These are phyloP conservation scores for Acanthamoeba quina DNA, from an alignment of 208 protist genomes.

Conservation along the genomic window DNA sequence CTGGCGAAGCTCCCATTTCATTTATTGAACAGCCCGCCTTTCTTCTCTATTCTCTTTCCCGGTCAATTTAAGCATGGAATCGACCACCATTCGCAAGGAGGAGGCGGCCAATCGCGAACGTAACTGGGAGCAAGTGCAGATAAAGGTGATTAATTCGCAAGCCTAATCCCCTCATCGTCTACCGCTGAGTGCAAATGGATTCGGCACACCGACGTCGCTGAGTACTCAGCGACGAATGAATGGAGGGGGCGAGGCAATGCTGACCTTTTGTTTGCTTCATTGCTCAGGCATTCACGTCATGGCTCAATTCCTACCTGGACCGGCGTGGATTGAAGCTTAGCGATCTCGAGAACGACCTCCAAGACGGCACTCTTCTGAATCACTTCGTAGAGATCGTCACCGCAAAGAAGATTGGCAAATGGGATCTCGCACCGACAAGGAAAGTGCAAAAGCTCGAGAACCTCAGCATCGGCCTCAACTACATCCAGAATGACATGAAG, in stretches of 20 bases:
- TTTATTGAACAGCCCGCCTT: too few relatives aligned
- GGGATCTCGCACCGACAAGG: neutral
- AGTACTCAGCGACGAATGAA: neutral
- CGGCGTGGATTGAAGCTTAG: neutral
- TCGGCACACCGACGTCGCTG: too few relatives aligned
- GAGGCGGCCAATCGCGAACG: neutral
- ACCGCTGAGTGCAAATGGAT: too few relatives aligned
- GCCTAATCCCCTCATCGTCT: neutral
- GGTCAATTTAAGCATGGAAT: conserved; percentile 6
- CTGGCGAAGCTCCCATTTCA: neutral
- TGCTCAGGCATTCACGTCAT: conserved; percentile 36
- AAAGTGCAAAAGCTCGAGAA: conserved; percentile 69
- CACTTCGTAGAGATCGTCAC: conserved; percentile 48
- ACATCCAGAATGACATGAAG: conserved; percentile 67
- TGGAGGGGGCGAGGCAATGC: too few relatives aligned
- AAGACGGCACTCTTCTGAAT: conserved; percentile 28
- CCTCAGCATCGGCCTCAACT: conserved; percentile 58
- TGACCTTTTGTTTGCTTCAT: neutral
- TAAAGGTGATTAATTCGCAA: conserved; percentile 1
- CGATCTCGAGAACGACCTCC: conserved; percentile 4
- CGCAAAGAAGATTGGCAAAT: conserved; percentile 48
- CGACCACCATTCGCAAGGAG: neutral
- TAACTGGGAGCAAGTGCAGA: conserved; percentile 52
- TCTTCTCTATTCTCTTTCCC: neutral
- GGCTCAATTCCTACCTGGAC: conserved; percentile 65